Conservation (phyloP, 371 early-diverging fungal species). For the Mortierella sp. region DNA sequence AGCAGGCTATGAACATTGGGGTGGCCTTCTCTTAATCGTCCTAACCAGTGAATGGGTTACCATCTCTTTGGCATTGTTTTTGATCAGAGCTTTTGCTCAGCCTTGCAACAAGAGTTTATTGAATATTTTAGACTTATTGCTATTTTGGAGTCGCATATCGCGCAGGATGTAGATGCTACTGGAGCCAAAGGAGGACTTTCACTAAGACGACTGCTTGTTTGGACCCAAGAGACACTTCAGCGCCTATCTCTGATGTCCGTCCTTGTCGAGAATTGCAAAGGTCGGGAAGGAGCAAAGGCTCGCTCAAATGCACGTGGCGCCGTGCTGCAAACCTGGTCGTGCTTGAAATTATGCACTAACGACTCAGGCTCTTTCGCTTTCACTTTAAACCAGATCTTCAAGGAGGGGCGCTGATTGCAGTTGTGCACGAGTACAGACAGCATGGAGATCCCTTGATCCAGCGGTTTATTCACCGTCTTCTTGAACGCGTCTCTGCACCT, state of each 20-base stretch:
- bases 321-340: too few relatives aligned
- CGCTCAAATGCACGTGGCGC: too few relatives aligned
- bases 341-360: too few relatives aligned
- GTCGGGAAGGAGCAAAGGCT: slow-evolving; percentile 41
- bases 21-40: too few relatives aligned
- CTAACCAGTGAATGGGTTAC: background rate
- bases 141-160: slow-evolving; percentile 82
- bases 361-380: background rate
- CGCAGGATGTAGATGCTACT: slow-evolving; percentile 51
- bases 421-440: slow-evolving; percentile 81
- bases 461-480: slow-evolving; percentile 78
- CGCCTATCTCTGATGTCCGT: slow-evolving; percentile 77
- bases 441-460: slow-evolving; percentile 93
- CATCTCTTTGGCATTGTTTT: slow-evolving; percentile 9
- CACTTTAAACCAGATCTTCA: slow-evolving; percentile 49
- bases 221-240: slow-evolving; percentile 84
- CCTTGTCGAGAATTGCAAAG: slow-evolving; percentile 68
- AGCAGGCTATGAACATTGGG: too few relatives aligned
- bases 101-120: slow-evolving; percentile 79
- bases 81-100: slow-evolving; percentile 81
- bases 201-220: slow-evolving; percentile 85
- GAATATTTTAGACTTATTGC: slow-evolving; percentile 89
- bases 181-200: slow-evolving; percentile 69
- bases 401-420: slow-evolving; percentile 86
- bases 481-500: slow-evolving; percentile 84